Evolutionary conservation across 73 alveolate genomes (phyloP).

Genomic region (Paramecium octaurelia): DNA sequence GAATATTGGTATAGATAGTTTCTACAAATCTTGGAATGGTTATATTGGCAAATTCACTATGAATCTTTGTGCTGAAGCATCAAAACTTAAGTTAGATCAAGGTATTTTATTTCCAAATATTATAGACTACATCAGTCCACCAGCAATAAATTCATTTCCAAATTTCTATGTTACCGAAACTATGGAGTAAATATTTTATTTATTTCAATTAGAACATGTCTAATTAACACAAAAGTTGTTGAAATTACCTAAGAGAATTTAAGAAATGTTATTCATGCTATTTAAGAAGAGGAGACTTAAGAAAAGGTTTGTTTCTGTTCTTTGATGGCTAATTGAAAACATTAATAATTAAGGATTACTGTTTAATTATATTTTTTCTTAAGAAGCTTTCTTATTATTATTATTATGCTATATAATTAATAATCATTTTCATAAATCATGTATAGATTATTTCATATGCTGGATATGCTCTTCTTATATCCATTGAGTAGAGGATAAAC

Average conservation of each 20-base stretch:
- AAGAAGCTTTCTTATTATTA: background rate
- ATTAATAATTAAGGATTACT: background rate
- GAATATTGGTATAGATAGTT: conserved; percentile 6
- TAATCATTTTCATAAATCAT: background rate
- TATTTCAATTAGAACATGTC: background rate
- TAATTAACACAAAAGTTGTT: background rate
- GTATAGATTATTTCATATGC: conserved; percentile 7
- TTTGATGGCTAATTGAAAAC: background rate
- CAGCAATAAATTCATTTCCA: background rate
- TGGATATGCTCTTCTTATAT: conserved; percentile 50
- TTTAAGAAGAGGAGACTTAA: background rate
- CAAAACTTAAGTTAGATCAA: background rate
- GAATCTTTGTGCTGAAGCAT: conserved; percentile 15
- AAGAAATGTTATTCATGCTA: background rate
- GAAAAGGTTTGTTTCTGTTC: conserved; percentile 5
- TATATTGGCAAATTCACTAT: conserved; percentile 23
- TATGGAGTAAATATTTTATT: background rate
- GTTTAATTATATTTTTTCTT: background rate
- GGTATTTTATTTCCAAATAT: background rate
- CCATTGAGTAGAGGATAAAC: background rate
- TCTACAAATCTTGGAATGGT: conserved; percentile 43
- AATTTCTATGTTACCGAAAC: background rate
- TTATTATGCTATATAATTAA: background rate
- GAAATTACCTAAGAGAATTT: background rate
- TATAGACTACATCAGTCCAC: background rate